These are phyloP conservation scores for Beta corolliflora DNA, from an alignment of 179 eudicot species.

Conservation along the genomic window DNA sequence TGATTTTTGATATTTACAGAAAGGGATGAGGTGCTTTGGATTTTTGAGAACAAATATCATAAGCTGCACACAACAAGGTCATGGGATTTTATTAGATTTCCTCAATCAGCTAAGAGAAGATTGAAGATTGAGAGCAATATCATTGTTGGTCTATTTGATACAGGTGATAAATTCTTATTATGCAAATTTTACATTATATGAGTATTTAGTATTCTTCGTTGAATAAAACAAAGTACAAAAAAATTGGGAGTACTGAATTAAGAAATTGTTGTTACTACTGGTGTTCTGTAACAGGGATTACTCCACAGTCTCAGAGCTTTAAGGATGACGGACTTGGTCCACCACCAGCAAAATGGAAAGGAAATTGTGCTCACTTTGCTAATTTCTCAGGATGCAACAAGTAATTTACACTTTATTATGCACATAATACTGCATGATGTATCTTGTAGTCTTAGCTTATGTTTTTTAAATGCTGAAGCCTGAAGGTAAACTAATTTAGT, in stretches of 20 bases:
- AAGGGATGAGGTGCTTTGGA: slow-evolving; percentile 64
- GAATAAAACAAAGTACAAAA: no score
- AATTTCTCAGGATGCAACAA: slow-evolving; percentile 96
- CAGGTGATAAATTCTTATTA: slow-evolving; percentile 47
- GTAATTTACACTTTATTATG: slow-evolving; percentile 28
- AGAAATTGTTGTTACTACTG: neutral
- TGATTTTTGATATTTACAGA: slow-evolving; percentile 32
- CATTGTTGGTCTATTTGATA: slow-evolving; percentile 70
- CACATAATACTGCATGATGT: no score
- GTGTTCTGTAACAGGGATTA: slow-evolving; percentile 49
- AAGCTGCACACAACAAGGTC: slow-evolving; percentile 83
- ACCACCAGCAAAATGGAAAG: slow-evolving; percentile 88
- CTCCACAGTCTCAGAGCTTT: slow-evolving; percentile 82
- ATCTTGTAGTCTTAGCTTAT: no score
- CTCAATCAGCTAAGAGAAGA: slow-evolving; percentile 57
- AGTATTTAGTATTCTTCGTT: no score
- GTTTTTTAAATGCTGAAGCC: no score
- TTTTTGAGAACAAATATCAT: slow-evolving; percentile 57
- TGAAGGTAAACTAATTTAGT: no score
- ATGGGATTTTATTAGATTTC: slow-evolving; percentile 86
- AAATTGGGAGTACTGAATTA: no score
- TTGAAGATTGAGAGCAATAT: slow-evolving; percentile 55
- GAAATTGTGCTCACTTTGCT: slow-evolving; percentile 57
- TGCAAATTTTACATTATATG: neutral
- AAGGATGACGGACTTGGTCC: slow-evolving; percentile 75